A percentile compares a stretch with the other conserved stretches of the same genome.
phyloP scores from a whole-genome alignment of 1,139 yeast species.

The Lodderomyces pseudojiufengensis region DNA sequence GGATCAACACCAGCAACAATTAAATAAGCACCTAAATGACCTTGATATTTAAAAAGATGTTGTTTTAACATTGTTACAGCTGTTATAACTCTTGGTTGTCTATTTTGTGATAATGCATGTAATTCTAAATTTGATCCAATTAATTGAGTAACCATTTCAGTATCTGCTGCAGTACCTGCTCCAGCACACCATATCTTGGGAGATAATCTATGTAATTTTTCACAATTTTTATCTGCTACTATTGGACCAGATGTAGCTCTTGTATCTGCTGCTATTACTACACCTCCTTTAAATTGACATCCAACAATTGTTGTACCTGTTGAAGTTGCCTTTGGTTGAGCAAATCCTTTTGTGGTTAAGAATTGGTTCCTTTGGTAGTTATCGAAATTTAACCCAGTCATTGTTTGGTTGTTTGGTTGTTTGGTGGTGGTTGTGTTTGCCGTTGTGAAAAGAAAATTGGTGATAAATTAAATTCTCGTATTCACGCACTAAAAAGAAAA shows the following conservation, averaged over 20 bases:
- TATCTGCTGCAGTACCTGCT: constrained; percentile 99
- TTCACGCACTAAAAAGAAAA: neutral
- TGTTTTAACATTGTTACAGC: constrained; percentile 92
- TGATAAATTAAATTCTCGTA: neutral
- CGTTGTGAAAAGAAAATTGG: neutral
- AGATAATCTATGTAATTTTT: constrained; percentile 85
- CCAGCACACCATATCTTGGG: constrained; percentile 99
- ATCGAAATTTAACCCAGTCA: constrained; percentile 92
- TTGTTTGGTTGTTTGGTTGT: constrained; percentile 18
- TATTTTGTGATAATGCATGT: constrained; percentile 75
- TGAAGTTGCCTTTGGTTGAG: constrained; percentile 84
- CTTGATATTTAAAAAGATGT: constrained; percentile 93
- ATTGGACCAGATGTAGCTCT: constrained; percentile 95
- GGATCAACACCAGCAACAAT: constrained; percentile 98
- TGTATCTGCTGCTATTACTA: constrained; percentile 96
- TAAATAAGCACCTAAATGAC: constrained; percentile 93
- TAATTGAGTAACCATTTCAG: constrained; percentile 93
- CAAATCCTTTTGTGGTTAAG: constrained; percentile 67
- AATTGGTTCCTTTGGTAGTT: constrained; percentile 84
- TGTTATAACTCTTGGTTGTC: constrained; percentile 90
- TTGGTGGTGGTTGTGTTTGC: neutral
- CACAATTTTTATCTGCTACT: constrained; percentile 98
- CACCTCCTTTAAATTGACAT: constrained; percentile 87
- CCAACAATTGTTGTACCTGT: constrained; percentile 99
- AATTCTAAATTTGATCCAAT: constrained; percentile 87